These are phyloP conservation scores for Aspergillus bertholletiae DNA, from an alignment of 495 filamentous ascomycete genomes.

Conservation along the genomic window DNA sequence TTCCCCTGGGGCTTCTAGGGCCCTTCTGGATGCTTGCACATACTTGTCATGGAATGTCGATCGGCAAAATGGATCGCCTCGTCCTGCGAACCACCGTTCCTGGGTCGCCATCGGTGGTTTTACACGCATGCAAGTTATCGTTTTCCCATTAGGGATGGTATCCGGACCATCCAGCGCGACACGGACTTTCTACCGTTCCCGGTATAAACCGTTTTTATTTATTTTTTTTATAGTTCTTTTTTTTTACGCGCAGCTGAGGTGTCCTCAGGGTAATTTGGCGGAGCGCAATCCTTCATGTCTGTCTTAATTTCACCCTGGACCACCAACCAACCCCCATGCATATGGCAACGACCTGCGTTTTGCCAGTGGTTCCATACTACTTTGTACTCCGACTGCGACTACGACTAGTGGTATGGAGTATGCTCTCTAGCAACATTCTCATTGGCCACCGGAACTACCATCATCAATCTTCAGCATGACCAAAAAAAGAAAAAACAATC, in stretches of 20 bases:
- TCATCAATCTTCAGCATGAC: no score
- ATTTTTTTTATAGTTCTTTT: no score
- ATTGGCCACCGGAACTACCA: no score
- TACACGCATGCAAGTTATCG: no score
- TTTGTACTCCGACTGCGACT: no score
- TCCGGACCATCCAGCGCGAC: not conserved
- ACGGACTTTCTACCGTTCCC: not conserved
- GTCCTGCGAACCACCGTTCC: not conserved
- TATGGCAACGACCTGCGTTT: no score
- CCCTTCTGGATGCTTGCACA: not conserved
- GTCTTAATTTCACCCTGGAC: not conserved
- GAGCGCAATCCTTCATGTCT: not conserved
- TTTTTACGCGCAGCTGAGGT: no score
- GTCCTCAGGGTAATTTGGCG: not conserved
- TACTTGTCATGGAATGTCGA: not conserved
- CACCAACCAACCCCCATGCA: not conserved
- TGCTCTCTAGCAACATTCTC: no score
- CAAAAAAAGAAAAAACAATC: no score
- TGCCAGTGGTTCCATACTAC: no score
- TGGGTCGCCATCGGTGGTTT: not conserved
- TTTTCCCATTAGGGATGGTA: not conserved
- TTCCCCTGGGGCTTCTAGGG: not conserved
- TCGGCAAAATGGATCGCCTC: not conserved
- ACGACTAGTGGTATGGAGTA: no score
- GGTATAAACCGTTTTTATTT: not conserved